Evolutionary conservation across 768 basidiomycete species (phyloP), one percentile per base, ranked within the genome.

Genomic region (Lentinula sp.): DNA sequence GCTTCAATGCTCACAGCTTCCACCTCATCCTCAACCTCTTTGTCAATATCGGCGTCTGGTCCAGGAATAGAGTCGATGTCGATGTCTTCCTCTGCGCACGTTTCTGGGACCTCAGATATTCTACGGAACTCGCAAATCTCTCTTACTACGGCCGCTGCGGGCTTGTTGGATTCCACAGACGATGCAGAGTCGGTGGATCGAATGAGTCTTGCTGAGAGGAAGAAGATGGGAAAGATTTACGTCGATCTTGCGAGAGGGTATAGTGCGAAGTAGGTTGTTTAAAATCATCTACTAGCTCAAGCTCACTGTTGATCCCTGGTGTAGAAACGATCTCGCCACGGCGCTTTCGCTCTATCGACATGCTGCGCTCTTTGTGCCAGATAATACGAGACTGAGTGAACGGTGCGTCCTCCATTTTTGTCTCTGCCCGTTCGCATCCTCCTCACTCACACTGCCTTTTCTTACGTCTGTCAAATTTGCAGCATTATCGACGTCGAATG

Each of bases 401-500:
- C 89, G 92, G 92, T 93, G 81, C 82, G 86, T 86, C 64, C 68
- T 64, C 63, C 66, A 69, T 69, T 69, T 67, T 66, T 68, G 70
- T 71, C 70, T 51, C 65, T 75, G 43, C 55, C 43, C 7, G 45
- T 53, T 37, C 23, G 57, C 52, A 49, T 46, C 32, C 60, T 63
- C 65, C 65, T 60, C 64, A 66, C 70, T 66, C 61, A 65, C 68
- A 65, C 61, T 66, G 62, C 70, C 65, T 68, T 2, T 69, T 65
- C 72, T 62, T 67, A 61, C 62, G 64, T 65, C 71, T 70, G 15
- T 53, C 43, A 28, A 28, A 9, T 48, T 59, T 71, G 2, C 53
- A 91, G 88, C 78, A 90, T 91, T 71, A 84, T 91, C 73, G 89
- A 91, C 73, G 86, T 91, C 68, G 88, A 91, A 71, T 89, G 84